phyloP scores from a whole-genome alignment of 306 rosid genomes.

The Potentilla sterilis region DNA sequence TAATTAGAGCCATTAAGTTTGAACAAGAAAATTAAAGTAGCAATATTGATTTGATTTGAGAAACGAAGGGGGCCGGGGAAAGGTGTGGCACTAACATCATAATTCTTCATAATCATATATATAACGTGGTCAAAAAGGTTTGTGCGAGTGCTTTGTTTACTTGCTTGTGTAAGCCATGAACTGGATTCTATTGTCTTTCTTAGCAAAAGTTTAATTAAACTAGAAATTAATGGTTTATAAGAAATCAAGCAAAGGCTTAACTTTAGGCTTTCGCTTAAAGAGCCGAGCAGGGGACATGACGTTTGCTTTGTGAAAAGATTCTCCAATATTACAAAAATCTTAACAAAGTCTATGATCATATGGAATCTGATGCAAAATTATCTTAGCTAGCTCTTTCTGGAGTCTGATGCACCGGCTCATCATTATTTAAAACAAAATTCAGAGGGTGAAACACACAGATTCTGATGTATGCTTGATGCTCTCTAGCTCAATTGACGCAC shows the following conservation, averaged over 20 bases:
- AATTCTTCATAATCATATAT: background rate
- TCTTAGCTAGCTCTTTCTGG: background rate
- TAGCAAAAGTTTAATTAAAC: constrained; percentile 33
- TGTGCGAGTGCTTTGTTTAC: constrained; percentile 11
- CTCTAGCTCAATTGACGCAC: background rate
- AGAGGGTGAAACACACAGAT: constrained; percentile 13
- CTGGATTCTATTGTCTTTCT: constrained; percentile 64
- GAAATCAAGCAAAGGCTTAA: constrained; percentile 41
- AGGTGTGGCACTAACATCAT: constrained; percentile 44
- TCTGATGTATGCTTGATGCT: constrained; percentile 24
- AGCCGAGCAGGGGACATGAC: constrained; percentile 50
- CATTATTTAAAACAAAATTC: background rate
- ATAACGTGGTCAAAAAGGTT: constrained; percentile 50
- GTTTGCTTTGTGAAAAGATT: constrained; percentile 48
- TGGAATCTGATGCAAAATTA: constrained; percentile 62
- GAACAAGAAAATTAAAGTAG: constrained; percentile 12
- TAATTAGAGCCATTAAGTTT: background rate
- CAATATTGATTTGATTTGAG: constrained; percentile 12
- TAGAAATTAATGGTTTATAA: constrained; percentile 11
- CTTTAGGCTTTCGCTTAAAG: constrained; percentile 44
- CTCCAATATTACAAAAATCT: constrained; percentile 32
- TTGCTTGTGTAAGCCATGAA: constrained; percentile 51
- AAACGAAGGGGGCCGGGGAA: constrained; percentile 8
- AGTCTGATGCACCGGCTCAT: background rate
- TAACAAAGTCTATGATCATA: constrained; percentile 4